Conservation (phyloP, 495 filamentous ascomycete genomes). For the Penicillium coffeae region DNA sequence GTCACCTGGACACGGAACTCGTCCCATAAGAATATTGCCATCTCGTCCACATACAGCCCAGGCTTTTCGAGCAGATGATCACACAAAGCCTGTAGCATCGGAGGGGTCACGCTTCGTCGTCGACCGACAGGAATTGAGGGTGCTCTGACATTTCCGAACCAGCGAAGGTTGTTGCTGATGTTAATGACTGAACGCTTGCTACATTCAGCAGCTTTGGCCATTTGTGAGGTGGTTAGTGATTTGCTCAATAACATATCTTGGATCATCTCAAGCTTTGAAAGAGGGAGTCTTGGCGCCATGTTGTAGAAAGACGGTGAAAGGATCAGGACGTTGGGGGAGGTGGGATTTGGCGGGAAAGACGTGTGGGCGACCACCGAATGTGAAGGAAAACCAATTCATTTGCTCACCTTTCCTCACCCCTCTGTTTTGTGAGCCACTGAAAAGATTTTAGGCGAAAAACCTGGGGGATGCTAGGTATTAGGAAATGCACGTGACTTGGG, state of each 20-base stretch:
- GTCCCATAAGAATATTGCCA: slow-evolving; percentile 13
- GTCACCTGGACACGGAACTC: slow-evolving; percentile 6
- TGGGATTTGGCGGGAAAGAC: background rate
- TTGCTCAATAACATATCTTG: slow-evolving; percentile 23
- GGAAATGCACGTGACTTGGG: background rate
- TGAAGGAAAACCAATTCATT: background rate
- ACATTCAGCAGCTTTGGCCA: slow-evolving; percentile 18
- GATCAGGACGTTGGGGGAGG: too few species aligned
- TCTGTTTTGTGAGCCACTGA: background rate
- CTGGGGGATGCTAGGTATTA: background rate
- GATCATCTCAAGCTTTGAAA: slow-evolving; percentile 3
- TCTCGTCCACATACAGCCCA: slow-evolving; percentile 17
- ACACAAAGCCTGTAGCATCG: slow-evolving; percentile 18
- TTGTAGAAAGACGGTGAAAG: background rate
- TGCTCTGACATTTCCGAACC: slow-evolving; percentile 20
- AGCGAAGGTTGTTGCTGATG: slow-evolving; percentile 21
- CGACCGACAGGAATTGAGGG: slow-evolving; percentile 16
- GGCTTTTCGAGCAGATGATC: slow-evolving; percentile 16
- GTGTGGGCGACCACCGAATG: background rate
- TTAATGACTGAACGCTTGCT: slow-evolving; percentile 16
- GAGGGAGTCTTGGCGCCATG: slow-evolving; percentile 4
- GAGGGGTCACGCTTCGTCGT: slow-evolving; percentile 10
- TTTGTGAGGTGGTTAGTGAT: slow-evolving; percentile 14
- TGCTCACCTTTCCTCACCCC: background rate
- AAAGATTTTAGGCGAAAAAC: background rate